Conservation (phyloP, 2,329 filamentous ascomycete species). For the Corynespora cassiicola region DNA sequence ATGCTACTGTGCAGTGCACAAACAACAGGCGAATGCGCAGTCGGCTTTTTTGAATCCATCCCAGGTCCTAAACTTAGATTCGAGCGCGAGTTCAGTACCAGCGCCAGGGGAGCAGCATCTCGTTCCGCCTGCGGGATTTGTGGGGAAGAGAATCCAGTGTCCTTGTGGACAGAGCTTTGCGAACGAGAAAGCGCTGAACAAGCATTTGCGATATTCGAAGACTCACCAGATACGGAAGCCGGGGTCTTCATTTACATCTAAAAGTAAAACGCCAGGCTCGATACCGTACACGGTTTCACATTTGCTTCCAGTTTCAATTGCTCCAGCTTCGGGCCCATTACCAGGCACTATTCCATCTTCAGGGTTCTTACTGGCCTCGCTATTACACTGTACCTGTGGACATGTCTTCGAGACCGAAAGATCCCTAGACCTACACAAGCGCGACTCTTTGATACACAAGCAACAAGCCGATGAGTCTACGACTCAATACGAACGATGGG, state of each 20-base stretch:
- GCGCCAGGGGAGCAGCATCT: constrained; percentile 1
- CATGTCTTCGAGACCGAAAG: constrained; percentile 8
- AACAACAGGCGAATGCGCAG: not conserved
- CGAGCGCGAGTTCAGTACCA: constrained; percentile 2
- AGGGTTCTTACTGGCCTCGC: constrained; percentile 4
- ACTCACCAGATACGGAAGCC: constrained; percentile 8
- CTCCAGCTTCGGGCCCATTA: constrained; percentile 5
- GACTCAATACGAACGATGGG: too few species aligned
- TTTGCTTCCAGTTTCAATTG: constrained; percentile 5
- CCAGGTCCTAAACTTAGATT: not conserved
- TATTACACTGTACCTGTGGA: constrained; percentile 7
- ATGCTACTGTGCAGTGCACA: constrained; percentile 1
- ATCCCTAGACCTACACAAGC: constrained; percentile 8
- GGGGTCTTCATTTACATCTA: not conserved
- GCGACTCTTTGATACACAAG: constrained; percentile 10
- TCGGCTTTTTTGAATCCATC: constrained; percentile 1
- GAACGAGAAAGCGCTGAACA: constrained; percentile 6
- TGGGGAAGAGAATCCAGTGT: constrained; percentile 8
- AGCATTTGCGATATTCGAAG: constrained; percentile 10
- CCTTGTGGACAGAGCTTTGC: constrained; percentile 10
- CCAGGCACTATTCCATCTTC: constrained; percentile 8
- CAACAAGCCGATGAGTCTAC: constrained; percentile 10
- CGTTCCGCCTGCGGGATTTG: constrained; percentile 5
- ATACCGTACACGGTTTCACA: constrained; percentile 8
- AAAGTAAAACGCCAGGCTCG: constrained; percentile 6